A percentile compares a stretch with the other conserved stretches of the same genome.
phyloP scores from a whole-genome alignment of 345 rosid genomes.

The Gossypium bickii region DNA sequence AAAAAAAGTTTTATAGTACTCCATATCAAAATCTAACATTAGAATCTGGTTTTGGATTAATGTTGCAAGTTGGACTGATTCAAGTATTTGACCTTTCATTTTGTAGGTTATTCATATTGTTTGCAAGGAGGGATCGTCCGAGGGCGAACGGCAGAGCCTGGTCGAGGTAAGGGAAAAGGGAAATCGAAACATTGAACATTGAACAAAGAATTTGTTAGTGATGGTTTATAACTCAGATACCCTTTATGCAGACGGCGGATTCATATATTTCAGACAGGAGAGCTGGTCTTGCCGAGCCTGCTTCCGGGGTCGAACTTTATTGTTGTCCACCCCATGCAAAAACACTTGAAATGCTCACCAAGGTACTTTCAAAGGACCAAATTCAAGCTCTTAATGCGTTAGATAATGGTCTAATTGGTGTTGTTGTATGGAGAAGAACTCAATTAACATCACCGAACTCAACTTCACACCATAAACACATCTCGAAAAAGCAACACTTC shows the following conservation, averaged over 20 bases:
- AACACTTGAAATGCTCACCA: constrained; percentile 53
- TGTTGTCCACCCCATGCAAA: constrained; percentile 67
- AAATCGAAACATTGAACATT: background rate
- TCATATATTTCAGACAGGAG: constrained; percentile 67
- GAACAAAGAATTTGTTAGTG: background rate
- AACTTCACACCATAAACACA: constrained; percentile 48
- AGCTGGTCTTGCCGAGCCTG: constrained; percentile 88
- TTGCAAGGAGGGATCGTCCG: constrained; percentile 60
- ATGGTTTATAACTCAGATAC: background rate
- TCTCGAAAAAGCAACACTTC: constrained; percentile 47
- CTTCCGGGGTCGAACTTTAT: constrained; percentile 72
- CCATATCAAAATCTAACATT: background rate
- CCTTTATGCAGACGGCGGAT: constrained; percentile 52
- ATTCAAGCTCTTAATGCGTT: constrained; percentile 51
- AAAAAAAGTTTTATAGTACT: no score
- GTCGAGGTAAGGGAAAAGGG: constrained; percentile 42
- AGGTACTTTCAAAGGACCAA: constrained; percentile 67
- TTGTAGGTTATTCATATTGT: constrained; percentile 70
- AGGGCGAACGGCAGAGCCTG: constrained; percentile 51
- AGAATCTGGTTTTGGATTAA: background rate
- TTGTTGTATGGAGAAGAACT: constrained; percentile 88
- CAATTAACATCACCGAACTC: constrained; percentile 50
- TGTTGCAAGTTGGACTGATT: background rate
- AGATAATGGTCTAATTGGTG: constrained; percentile 81
- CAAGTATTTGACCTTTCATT: background rate